Base-by-base conservation (phyloP, 768 basidiomycete genomes). In the Tylopilus rubrobrunneus region DNA sequence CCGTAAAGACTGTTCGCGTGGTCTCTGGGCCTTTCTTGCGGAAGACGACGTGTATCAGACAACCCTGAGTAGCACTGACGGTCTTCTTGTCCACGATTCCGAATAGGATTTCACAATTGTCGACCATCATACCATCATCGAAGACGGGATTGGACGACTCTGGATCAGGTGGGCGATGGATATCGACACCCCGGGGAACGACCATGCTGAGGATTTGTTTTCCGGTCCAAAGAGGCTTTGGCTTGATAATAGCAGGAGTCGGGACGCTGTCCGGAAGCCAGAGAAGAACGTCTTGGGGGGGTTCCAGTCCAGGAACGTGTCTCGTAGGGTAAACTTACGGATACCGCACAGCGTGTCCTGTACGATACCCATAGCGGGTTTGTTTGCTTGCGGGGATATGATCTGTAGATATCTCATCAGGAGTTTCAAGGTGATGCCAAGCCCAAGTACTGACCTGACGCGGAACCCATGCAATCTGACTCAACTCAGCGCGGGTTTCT, bases 321-420 rank as follows among this genome's bases (percentile, higher is more conserved):
- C 97, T 25, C 95, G 92, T 7, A 98, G 76, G 0, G 97, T 98
- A 68, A 98, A 93, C 72, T 98, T 98, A 52, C 97, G 87, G 50
- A 98, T 86, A 65, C 97, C 97, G 66, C 94, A 97, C 1, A 99
- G 85, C 1, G 97, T 98, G 67, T 99, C 97, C 70, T 99, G 97
- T 29, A 99, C 96, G 62, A 99, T 98, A 56, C 93, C 97, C 96
- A 99, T 99, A 63, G 98, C 95, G 17, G 96, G 96, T 73, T 98
- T 98, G 76, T 98, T 99, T 48, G 96, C 96, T 79, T 99, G 97
- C 0, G 97, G 97, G 7, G 96, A 98, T 59, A 99, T 93, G 64
- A 99, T 99, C 92, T 99, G 28, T 37, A 28, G 42, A 40, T 12
- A 3, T 33, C 48, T 48, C 45, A 50, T 56, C 50, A 9, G 15